phyloP scores from a whole-genome alignment of 176 grass and related monocot genomes.

The Juncus effusus region DNA sequence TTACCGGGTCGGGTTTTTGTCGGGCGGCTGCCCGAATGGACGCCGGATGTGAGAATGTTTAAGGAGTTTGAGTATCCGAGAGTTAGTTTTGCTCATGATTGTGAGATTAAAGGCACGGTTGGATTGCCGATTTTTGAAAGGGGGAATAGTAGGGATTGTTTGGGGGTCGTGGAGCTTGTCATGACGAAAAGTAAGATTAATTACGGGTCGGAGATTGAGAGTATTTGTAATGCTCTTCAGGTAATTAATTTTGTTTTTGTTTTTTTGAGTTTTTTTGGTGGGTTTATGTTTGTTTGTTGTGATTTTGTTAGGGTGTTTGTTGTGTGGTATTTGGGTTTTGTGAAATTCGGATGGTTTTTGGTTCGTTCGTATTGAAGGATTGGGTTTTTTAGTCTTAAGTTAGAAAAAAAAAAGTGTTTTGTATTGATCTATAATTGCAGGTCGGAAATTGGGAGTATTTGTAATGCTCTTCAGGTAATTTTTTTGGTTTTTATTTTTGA shows the following conservation, averaged over 20 bases:
- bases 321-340: neutral
- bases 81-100: conserved; percentile 52
- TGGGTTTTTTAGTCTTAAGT: too few species aligned
- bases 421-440: conserved; percentile 37
- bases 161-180: conserved; percentile 89
- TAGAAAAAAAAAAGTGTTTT: too few species aligned
- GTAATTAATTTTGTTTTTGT: conserved; percentile 31
- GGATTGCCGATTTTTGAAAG: conserved; percentile 75
- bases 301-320: neutral
- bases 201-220: conserved; percentile 74
- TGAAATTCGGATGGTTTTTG: too few species aligned
- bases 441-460: conserved; percentile 70
- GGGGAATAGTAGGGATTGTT: conserved; percentile 34
- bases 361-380: too few species aligned
- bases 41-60: conserved; percentile 90
- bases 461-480: conserved; percentile 80
- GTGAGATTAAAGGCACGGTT: conserved; percentile 71
- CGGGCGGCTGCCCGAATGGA: conserved; percentile 81
- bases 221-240: conserved; percentile 86
- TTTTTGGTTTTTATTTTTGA: conserved; percentile 5
- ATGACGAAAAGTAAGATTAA: conserved; percentile 80
- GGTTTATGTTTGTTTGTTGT: neutral
- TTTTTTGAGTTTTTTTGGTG: neutral
- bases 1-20: conserved; percentile 90
- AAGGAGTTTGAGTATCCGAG: conserved; percentile 72